phyloP scores from a whole-genome alignment of 352 stramenopile species.

The Peronospora farinosa region DNA sequence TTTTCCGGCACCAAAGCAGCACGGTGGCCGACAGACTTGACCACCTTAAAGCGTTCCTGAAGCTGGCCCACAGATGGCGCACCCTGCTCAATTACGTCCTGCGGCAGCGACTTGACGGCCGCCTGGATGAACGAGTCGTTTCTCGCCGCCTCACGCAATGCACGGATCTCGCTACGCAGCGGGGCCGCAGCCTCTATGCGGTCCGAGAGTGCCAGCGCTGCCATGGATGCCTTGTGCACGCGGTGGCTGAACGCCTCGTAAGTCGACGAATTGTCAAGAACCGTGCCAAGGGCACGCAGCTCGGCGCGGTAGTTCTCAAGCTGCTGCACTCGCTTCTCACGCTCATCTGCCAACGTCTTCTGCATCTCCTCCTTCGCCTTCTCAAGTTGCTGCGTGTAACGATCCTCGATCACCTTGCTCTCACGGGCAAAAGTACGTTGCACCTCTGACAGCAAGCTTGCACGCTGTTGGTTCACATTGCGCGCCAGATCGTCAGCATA shows the following conservation, averaged over 20 bases:
- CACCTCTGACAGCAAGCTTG: constrained; percentile 47
- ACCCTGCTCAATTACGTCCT: constrained; percentile 54
- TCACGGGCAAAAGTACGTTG: constrained; percentile 53
- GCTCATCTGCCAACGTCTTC: constrained; percentile 51
- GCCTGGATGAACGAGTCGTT: constrained; percentile 73
- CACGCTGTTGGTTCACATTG: constrained; percentile 56
- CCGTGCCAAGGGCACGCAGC: constrained; percentile 53
- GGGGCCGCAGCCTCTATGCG: constrained; percentile 71
- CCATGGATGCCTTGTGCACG: constrained; percentile 79
- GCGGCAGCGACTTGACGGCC: constrained; percentile 56
- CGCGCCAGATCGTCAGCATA: constrained; percentile 52
- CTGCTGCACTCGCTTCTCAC: constrained; percentile 52
- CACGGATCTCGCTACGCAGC: constrained; percentile 63
- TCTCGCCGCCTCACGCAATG: constrained; percentile 57
- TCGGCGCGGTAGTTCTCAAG: constrained; percentile 62
- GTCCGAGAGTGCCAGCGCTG: constrained; percentile 67
- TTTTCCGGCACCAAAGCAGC: constrained; percentile 62
- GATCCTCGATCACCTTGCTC: constrained; percentile 58
- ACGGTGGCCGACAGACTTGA: constrained; percentile 65
- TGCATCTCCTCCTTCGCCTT: constrained; percentile 53
- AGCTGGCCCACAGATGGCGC: constrained; percentile 69
- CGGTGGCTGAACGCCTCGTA: constrained; percentile 84
- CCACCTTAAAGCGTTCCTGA: constrained; percentile 77
- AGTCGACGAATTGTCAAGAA: constrained; percentile 68
- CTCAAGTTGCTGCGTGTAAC: constrained; percentile 39